Evolutionary conservation across 2,329 filamentous ascomycete species (phyloP).

Genomic region (Fusarium kyushuense): DNA sequence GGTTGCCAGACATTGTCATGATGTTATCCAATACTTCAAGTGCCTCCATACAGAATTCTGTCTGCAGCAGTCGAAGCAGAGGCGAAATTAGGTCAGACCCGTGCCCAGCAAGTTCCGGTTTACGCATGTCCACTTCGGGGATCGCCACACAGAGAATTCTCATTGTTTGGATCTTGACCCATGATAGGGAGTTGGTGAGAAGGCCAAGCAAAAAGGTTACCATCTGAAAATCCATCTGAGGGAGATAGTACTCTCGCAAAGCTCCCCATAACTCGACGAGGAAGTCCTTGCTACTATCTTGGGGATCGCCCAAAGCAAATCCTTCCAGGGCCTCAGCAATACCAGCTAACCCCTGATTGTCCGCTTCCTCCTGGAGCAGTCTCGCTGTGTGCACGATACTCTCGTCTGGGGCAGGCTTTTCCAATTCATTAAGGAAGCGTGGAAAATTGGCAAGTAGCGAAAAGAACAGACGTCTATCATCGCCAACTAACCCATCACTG

Average conservation of each 20-base stretch:
- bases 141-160: slow-evolving; percentile 86
- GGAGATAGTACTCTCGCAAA: slow-evolving; percentile 82
- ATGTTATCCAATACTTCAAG: slow-evolving; percentile 93
- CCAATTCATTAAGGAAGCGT: slow-evolving; percentile 82
- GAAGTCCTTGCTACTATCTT: slow-evolving; percentile 79
- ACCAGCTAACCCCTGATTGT: slow-evolving; percentile 74
- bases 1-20: slow-evolving; percentile 91
- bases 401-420: slow-evolving; percentile 69
- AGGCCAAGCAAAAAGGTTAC: slow-evolving; percentile 92
- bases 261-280: slow-evolving; percentile 78
- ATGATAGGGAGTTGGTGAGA: slow-evolving; percentile 86
- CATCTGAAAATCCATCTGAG: slow-evolving; percentile 83
- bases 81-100: slow-evolving; percentile 96
- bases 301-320: slow-evolving; percentile 76
- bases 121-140: slow-evolving; percentile 92
- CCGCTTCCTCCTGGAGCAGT: slow-evolving; percentile 77
- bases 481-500: slow-evolving; percentile 82
- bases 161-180: slow-evolving; percentile 95
- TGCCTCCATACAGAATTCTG: slow-evolving; percentile 92
- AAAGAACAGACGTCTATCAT: slow-evolving; percentile 85
- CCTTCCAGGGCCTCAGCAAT: slow-evolving; percentile 77
- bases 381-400: slow-evolving; percentile 73
- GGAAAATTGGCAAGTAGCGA: slow-evolving; percentile 93
- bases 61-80: slow-evolving; percentile 87
- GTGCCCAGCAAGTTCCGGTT: slow-evolving; percentile 88